Conservation (phyloP, 1,284 basidiomycete species). For the Austropuccinia psidii region DNA sequence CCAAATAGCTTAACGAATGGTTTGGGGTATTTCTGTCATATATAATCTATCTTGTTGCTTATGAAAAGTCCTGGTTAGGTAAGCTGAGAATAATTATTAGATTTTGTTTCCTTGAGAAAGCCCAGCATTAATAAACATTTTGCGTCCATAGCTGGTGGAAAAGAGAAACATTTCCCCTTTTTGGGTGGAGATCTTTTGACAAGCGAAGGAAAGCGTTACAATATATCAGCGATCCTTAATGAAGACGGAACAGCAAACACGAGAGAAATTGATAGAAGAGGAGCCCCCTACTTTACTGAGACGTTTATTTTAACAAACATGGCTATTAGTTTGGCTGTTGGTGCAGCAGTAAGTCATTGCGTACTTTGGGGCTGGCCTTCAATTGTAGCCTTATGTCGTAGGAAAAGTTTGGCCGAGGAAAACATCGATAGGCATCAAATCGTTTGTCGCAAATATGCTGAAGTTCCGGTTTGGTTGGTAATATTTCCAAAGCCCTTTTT, state of each 20-base stretch:
- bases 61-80: conserved; percentile 35
- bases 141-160: conserved; percentile 13
- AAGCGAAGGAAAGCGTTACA: conserved; percentile 17
- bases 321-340: conserved; percentile 31
- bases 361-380: conserved; percentile 21
- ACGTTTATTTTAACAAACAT: conserved; percentile 26
- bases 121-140: not conserved
- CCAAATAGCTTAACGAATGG: conserved; percentile 37
- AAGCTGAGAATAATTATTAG: not conserved
- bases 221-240: conserved; percentile 20
- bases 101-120: not conserved
- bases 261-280: conserved; percentile 19
- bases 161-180: conserved; percentile 23
- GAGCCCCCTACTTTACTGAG: conserved; percentile 22
- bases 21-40: conserved; percentile 24
- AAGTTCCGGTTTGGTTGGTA: conserved; percentile 27
- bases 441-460: conserved; percentile 29
- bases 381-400: conserved; percentile 1
- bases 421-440: conserved; percentile 24
- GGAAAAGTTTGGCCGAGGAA: not conserved
- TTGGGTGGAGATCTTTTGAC: conserved; percentile 14
- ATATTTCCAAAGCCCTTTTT: not conserved
- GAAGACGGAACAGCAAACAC: conserved; percentile 26
- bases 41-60: conserved; percentile 16
- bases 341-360: conserved; percentile 34